These are phyloP conservation scores for Prunus mira DNA, from an alignment of 306 rosid species.

Conservation along the genomic window DNA sequence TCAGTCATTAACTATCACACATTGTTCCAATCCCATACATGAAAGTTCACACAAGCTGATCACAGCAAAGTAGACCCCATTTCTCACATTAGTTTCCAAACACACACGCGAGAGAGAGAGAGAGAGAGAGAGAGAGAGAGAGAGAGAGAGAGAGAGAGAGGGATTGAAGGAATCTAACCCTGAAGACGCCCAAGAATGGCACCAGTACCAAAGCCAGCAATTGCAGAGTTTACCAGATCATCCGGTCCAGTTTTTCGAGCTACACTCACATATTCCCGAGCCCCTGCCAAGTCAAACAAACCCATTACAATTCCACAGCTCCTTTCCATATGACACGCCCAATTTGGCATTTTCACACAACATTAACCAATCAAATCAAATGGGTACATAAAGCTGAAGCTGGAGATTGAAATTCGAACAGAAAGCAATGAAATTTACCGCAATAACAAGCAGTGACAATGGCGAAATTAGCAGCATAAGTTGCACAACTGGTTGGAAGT, in stretches of 20 bases:
- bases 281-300: constrained; percentile 44
- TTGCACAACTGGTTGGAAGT: constrained; percentile 52
- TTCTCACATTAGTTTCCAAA: not conserved
- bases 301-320: not conserved
- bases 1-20: not conserved
- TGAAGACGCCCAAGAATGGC: constrained; percentile 88
- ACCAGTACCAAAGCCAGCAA: constrained; percentile 87
- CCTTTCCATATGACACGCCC: not conserved
- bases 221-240: constrained; percentile 66
- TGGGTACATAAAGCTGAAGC: not conserved
- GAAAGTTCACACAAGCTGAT: not conserved
- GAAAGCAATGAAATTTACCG: constrained; percentile 41
- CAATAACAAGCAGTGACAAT: constrained; percentile 79
- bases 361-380: not conserved
- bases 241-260: constrained; percentile 71
- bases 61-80: not conserved
- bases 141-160: too few species aligned
- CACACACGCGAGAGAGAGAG: not conserved
- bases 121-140: too few species aligned
- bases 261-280: constrained; percentile 66
- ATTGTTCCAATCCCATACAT: not conserved
- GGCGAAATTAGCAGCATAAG: constrained; percentile 73
- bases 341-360: not conserved
- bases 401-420: not conserved
- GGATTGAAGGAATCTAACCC: constrained; percentile 44